Percentiles rank a stretch among this genome's conserved stretches.
These are phyloP conservation scores for Rhizophora mangle DNA, from an alignment of 345 rosid genomes.

Conservation along the genomic window DNA sequence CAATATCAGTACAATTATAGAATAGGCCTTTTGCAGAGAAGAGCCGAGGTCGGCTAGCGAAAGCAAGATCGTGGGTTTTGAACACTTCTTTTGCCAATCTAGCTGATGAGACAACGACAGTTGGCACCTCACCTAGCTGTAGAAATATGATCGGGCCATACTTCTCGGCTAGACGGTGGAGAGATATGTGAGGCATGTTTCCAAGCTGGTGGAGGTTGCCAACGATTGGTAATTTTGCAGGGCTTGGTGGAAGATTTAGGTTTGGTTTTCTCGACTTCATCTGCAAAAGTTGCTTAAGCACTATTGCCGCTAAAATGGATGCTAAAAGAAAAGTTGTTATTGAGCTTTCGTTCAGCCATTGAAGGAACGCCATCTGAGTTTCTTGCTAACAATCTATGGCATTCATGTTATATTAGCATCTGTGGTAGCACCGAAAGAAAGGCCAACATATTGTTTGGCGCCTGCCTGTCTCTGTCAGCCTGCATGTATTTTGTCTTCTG, in stretches of 20 bases:
- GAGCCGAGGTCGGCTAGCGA: conserved; percentile 20
- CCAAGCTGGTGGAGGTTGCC: conserved; percentile 29
- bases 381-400: background rate
- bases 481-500: too few species aligned
- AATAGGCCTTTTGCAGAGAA: conserved; percentile 22
- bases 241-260: conserved; percentile 30
- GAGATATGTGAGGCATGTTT: conserved; percentile 21
- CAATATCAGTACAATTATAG: conserved; percentile 24
- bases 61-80: conserved; percentile 26
- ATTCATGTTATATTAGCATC: too few species aligned
- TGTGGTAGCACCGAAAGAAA: too few species aligned
- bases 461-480: too few species aligned
- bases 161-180: conserved; percentile 13
- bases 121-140: conserved; percentile 26
- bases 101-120: conserved; percentile 19
- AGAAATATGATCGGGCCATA: conserved; percentile 23
- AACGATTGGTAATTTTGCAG: conserved; percentile 23
- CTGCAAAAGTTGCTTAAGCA: conserved; percentile 20
- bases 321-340: conserved; percentile 15
- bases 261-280: conserved; percentile 16
- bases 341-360: conserved; percentile 25
- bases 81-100: conserved; percentile 22
- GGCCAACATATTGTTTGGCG: too few species aligned
- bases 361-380: conserved; percentile 27
- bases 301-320: conserved; percentile 17